Evolutionary conservation across 176 grass and related monocot species (phyloP), one percentile per base, ranked within the genome.

Genomic region (Oryza officinalis): DNA sequence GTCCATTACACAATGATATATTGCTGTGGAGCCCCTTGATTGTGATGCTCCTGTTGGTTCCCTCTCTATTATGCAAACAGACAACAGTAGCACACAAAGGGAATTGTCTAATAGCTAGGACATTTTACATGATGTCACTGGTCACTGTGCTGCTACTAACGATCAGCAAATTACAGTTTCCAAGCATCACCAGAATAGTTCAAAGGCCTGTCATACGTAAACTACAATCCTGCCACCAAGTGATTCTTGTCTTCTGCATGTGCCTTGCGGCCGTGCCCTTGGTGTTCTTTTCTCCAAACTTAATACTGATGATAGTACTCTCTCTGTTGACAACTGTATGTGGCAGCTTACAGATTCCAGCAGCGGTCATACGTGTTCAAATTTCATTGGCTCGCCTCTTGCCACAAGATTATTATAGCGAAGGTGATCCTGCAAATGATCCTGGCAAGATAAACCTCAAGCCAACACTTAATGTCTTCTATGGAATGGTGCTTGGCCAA

Each of bases 261-360:
- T 1, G 35, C 71, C 20, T 0, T 49, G 67, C 8, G 0, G 1
- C 27, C 8, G 3, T 37, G 22, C 5, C 71, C 27, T n/a, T 13
- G 18, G 6, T 43, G 4, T 44, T 44, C 13, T 54, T 4, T 52
- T 50, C 17, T 7, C 8, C 7, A 5, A 27, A 6, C 13, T 22
- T 6, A 28, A 7, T 1, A 18, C 2, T 30, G 6, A 44, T 14
- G 8, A 43, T 49, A 1, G 12, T 1, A 27, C 0, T 30, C 2
- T 0, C 26, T 47, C 25, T 73, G 27, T 7, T 6, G 25, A 30
- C 46, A 50, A 5, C 15, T 26, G 28, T 44, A 17, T 50, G 45
- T 74, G 71, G 71, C 13, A 45, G 46, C 8, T 25, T 74, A 13
- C 71, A 50, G 26, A 18, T 74, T 74, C 71, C 71, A 17, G 71